These are phyloP conservation scores for Cercospora zeina DNA, from an alignment of 2,329 filamentous ascomycete genomes.

Conservation along the genomic window DNA sequence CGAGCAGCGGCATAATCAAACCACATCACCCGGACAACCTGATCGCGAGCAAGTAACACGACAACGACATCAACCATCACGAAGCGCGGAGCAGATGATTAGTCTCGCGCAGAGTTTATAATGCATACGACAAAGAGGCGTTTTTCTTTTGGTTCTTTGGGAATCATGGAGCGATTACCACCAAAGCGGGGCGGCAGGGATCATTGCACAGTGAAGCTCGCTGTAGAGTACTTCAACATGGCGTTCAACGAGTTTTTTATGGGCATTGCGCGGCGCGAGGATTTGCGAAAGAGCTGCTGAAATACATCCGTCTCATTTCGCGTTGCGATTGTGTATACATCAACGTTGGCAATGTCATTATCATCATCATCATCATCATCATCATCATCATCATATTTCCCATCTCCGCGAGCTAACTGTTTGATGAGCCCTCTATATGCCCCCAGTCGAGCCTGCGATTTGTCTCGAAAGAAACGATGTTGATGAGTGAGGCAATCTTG, in stretches of 20 bases:
- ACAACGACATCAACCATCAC: neutral
- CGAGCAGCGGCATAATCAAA: conserved; percentile 27
- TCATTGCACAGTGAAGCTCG: conserved; percentile 13
- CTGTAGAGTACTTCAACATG: conserved; percentile 18
- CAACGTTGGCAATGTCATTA: neutral
- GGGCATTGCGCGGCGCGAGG: neutral
- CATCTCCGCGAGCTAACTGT: too few species aligned
- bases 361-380: too few species aligned
- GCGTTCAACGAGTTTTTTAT: conserved; percentile 12
- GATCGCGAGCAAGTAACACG: neutral
- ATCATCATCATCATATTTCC: too few species aligned
- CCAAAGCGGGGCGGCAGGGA: neutral
- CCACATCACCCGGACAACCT: neutral
- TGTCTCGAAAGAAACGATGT: too few species aligned
- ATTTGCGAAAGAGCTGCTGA: neutral
- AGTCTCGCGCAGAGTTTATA: neutral
- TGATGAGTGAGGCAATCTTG: neutral
- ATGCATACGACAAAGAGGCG: conserved; percentile 11
- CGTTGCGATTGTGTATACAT: neutral
- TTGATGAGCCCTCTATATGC: too few species aligned
- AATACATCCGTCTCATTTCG: too few species aligned
- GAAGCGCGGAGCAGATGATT: neutral
- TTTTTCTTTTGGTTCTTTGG: neutral
- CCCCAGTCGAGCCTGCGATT: too few species aligned
- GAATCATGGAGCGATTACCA: conserved; percentile 2